Conservation (phyloP, 345 rosid species). For the Lenwebbia sp. region DNA sequence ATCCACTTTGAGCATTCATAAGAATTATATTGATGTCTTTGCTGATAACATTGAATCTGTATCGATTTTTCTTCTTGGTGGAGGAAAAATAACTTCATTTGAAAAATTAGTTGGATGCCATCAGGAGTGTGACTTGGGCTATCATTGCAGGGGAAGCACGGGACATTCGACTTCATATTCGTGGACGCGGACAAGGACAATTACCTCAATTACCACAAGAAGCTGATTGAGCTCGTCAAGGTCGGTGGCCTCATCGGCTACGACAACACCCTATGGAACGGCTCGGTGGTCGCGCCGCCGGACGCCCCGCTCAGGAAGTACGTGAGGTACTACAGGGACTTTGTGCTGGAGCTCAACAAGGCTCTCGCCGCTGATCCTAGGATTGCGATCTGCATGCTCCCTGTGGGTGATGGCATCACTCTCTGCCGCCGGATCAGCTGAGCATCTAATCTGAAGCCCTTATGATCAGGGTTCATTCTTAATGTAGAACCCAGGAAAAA, state of each 20-base stretch:
- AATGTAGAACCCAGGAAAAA: background rate
- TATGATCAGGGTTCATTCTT: background rate
- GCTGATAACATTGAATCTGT: background rate
- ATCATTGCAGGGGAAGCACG: slow-evolving; percentile 53
- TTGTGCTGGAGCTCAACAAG: slow-evolving; percentile 86
- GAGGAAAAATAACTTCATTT: background rate
- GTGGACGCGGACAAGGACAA: slow-evolving; percentile 99
- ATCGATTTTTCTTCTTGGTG: background rate
- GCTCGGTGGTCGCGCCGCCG: slow-evolving; percentile 80
- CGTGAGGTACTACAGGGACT: slow-evolving; percentile 79
- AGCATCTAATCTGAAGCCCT: background rate
- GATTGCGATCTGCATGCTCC: slow-evolving; percentile 94
- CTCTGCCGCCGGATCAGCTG: slow-evolving; percentile 83
- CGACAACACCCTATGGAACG: slow-evolving; percentile 97
- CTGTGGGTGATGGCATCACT: slow-evolving; percentile 94
- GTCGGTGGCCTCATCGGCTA: slow-evolving; percentile 90
- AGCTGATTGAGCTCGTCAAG: slow-evolving; percentile 69
- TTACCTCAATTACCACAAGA: slow-evolving; percentile 81
- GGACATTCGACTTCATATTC: slow-evolving; percentile 73
- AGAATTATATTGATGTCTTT: background rate
- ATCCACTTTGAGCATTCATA: background rate
- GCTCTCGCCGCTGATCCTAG: slow-evolving; percentile 95
- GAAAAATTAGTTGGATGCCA: background rate
- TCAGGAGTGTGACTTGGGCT: background rate
- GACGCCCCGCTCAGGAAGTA: slow-evolving; percentile 81